phyloP scores from a whole-genome alignment of 2,329 filamentous ascomycete species.

The Cytospora piceae region DNA sequence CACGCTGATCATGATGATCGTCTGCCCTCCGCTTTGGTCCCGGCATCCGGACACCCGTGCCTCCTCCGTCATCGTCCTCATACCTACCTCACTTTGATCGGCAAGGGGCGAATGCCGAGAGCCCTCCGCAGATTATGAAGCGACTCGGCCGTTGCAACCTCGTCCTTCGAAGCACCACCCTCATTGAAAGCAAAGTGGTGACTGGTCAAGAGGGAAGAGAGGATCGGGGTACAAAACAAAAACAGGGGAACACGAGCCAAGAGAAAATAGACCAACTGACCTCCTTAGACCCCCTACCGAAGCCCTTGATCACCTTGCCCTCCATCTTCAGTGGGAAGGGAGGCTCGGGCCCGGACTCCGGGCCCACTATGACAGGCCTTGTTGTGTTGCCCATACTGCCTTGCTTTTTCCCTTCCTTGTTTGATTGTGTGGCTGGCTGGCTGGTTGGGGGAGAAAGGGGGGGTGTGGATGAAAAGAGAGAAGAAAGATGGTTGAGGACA shows the following conservation, averaged over 20 bases:
- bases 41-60: slow-evolving; percentile 2
- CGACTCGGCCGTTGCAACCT: not conserved
- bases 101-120: slow-evolving; percentile 22
- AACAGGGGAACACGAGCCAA: not conserved
- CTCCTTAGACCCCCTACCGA: slow-evolving; percentile 92
- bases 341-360: slow-evolving; percentile 70
- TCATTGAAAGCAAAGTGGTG: not conserved
- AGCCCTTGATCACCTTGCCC: slow-evolving; percentile 88
- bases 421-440: not conserved
- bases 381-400: slow-evolving; percentile 43
- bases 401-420: not conserved
- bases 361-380: slow-evolving; percentile 74
- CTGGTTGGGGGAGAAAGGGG: not conserved
- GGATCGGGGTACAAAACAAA: not conserved
- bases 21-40: slow-evolving; percentile 13
- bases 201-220: slow-evolving; percentile 5
- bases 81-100: slow-evolving; percentile 20
- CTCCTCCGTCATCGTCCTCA: not conserved
- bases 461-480: not conserved
- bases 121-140: not conserved
- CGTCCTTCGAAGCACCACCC: slow-evolving; percentile 5
- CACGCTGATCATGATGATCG: slow-evolving; percentile 2
- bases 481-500: not conserved
- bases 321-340: slow-evolving; percentile 86
- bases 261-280: slow-evolving; percentile 48